Evolutionary conservation across 176 grass and related monocot species (phyloP), one percentile per base, ranked within the genome.

Genomic region (Urochloa ruziziensis): DNA sequence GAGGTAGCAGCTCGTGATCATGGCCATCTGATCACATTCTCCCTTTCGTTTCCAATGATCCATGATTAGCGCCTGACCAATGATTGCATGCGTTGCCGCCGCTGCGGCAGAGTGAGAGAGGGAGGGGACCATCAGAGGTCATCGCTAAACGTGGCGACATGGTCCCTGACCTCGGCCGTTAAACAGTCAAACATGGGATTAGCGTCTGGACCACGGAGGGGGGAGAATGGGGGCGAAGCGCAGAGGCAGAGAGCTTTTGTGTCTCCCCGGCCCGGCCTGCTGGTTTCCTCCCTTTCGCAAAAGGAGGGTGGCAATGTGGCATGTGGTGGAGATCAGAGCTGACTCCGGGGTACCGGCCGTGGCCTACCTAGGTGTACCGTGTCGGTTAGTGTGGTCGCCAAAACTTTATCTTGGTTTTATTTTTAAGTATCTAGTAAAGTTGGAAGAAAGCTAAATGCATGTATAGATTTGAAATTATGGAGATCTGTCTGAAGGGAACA

Each of bases 161-260:
- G 88, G 88, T 89, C 88, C 88, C 87, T 89, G 10, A 29, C 76
- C 75, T 49, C 25, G 56, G 16, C 34, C 57, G 18, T n/a, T n/a
- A n/a, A n/a, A n/a, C n/a, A n/a, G n/a, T 89, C 87, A 89, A 84
- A 67, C 75, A 60, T 48, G 58, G 59, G 75, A 65, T 79, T 59
- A 64, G 58, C 29, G 9, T n/a, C 21, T 73, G 66, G 54, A 86
- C 83, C 32, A 72, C 34, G 17, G n/a, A n/a, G n/a, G n/a, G n/a
- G n/a, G n/a, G n/a, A n/a, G n/a, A n/a, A n/a, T n/a, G n/a, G n/a
- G n/a, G n/a, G 65, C 10, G 21, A 43, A 71, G 16, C 29, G 75
- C 59, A 43, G 42, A n/a, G n/a, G n/a, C n/a, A n/a, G n/a, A n/a
- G n/a, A 62, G 64, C 32, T 69, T 83, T 83, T 59, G 25, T 28